Evolutionary conservation across 2,329 filamentous ascomycete species (phyloP).

Genomic region (Sclerotinia spermophila): DNA sequence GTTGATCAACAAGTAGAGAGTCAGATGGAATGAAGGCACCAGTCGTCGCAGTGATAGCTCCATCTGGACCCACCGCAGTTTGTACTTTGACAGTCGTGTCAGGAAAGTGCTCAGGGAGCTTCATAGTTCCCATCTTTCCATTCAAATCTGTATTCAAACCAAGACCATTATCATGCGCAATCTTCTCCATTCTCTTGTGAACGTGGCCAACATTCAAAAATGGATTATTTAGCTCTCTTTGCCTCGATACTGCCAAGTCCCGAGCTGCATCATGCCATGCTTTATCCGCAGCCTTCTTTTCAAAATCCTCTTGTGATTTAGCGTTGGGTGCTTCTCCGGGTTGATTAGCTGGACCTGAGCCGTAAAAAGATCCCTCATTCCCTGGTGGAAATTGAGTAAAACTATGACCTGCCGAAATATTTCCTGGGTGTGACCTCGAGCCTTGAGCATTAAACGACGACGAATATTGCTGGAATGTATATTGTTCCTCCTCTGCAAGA

Average conservation of each 20-base stretch:
- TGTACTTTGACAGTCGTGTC: conserved; percentile 46
- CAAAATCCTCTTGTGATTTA: conserved; percentile 59
- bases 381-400: conserved; percentile 54
- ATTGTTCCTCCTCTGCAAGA: conserved; percentile 80
- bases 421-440: conserved; percentile 42
- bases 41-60: conserved; percentile 57
- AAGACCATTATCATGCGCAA: conserved; percentile 56
- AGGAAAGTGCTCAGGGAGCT: conserved; percentile 32
- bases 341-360: conserved; percentile 64
- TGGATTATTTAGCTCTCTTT: conserved; percentile 56
- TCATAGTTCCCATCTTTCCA: conserved; percentile 45
- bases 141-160: conserved; percentile 54
- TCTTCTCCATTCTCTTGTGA: conserved; percentile 49
- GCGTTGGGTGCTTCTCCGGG: conserved; percentile 45
- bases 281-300: conserved; percentile 61
- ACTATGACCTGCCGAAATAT: conserved; percentile 43
- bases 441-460: conserved; percentile 46
- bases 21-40: conserved; percentile 73
- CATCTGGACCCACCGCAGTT: conserved; percentile 59
- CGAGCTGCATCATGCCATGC: conserved; percentile 64
- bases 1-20: conserved; percentile 72
- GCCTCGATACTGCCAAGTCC: conserved; percentile 50
- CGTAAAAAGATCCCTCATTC: conserved; percentile 57
- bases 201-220: conserved; percentile 38
- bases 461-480: conserved; percentile 65